Conservation (phyloP, 306 rosid genomes). For the Fragaria iinumae region DNA sequence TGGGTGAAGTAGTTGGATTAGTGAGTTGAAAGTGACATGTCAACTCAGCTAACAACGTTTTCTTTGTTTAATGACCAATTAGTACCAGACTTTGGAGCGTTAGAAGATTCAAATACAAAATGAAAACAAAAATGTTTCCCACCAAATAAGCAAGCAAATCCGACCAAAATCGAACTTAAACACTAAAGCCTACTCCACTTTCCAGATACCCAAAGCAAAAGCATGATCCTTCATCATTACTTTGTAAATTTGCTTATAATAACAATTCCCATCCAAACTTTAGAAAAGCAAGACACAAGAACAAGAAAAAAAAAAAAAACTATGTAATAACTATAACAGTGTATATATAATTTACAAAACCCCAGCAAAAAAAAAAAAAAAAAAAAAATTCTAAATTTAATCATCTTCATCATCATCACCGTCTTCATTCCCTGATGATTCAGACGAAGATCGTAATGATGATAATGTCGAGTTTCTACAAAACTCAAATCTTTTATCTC, state of each 20-base stretch:
- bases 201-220: slow-evolving; percentile 11
- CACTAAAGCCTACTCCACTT: not conserved
- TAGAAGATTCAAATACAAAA: slow-evolving; percentile 23
- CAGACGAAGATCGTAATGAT: slow-evolving; percentile 26
- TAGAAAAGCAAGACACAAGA: not conserved
- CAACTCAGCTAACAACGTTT: not conserved
- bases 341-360: slow-evolving; percentile 29
- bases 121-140: not conserved
- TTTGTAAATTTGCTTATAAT: not conserved
- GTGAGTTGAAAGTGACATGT: slow-evolving; percentile 11
- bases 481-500: slow-evolving; percentile 29
- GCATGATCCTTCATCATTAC: slow-evolving; percentile 3
- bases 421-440: slow-evolving; percentile 20
- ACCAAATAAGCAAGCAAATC: slow-evolving; percentile 13
- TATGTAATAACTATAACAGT: slow-evolving; percentile 10
- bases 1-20: not conserved
- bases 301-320: not conserved
- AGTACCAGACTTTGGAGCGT: not conserved
- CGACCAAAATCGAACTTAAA: not conserved
- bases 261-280: not conserved
- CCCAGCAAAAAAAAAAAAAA: not conserved
- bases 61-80: not conserved
- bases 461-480: slow-evolving; percentile 39
- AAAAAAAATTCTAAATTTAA: slow-evolving; percentile 1
- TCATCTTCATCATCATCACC: slow-evolving; percentile 13